Percentiles rank a stretch among this genome's conserved stretches.
Conservation (phyloP, 75 land plant species). For the Sequoia sempervirens region DNA sequence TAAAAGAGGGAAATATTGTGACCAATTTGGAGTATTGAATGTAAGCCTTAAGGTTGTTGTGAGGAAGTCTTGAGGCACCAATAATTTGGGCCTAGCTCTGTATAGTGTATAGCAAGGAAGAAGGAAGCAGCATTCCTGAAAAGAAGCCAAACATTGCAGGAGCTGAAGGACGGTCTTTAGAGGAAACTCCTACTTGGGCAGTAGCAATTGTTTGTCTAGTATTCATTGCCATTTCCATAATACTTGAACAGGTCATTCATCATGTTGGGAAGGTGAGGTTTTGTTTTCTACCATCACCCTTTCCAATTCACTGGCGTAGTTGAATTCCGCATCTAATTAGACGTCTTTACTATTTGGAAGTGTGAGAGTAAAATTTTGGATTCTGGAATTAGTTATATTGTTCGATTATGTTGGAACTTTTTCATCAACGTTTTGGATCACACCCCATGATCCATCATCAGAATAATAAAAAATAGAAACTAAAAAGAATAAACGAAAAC, state of each 20-base stretch:
- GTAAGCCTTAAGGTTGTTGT: neutral
- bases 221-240: conserved; percentile 44
- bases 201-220: conserved; percentile 63
- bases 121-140: neutral
- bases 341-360: neutral
- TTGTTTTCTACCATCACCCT: neutral
- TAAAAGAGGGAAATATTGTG: neutral
- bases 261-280: conserved; percentile 41
- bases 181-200: conserved; percentile 74
- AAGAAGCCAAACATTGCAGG: conserved; percentile 19
- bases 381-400: neutral
- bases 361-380: neutral
- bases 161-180: conserved; percentile 18
- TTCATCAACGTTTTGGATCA: too few species aligned
- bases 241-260: conserved; percentile 50
- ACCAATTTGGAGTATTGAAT: neutral
- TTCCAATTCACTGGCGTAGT: neutral
- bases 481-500: too few species aligned
- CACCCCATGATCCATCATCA: too few species aligned
- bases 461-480: too few species aligned
- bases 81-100: too few species aligned
- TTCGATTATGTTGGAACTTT: too few species aligned
- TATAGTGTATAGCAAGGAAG: neutral
- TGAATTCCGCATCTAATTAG: neutral
- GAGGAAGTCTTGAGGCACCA: too few species aligned